Conservation (phyloP, 768 basidiomycete genomes). For the Pluteus cervinus region DNA sequence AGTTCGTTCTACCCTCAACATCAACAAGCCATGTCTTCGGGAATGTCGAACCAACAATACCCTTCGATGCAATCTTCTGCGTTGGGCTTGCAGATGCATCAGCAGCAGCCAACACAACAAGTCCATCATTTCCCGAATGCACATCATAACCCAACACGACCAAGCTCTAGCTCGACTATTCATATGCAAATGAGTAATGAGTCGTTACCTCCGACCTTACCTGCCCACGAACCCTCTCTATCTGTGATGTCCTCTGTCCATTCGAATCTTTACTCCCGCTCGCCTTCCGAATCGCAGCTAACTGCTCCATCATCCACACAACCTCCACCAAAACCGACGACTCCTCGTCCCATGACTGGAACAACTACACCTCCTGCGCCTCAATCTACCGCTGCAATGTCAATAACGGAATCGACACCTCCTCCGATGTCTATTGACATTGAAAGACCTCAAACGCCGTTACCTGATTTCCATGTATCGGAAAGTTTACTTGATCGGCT, state of each 20-base stretch:
- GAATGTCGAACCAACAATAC: no score
- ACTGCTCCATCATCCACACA: conserved; percentile 9
- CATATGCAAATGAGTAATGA: no score
- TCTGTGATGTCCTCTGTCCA: conserved; percentile 6
- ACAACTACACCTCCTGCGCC: conserved; percentile 10
- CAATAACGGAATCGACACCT: conserved; percentile 12
- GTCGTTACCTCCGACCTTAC: no score
- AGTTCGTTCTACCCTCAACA: no score
- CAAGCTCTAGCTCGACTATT: no score
- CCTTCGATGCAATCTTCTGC: no score
- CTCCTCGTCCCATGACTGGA: conserved; percentile 16
- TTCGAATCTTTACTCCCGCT: conserved; percentile 3
- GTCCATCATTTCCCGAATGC: no score
- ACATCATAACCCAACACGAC: no score
- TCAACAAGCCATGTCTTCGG: no score
- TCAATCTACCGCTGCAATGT: conserved; percentile 11
- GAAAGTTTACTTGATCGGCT: conserved; percentile 44
- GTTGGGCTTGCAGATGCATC: no score
- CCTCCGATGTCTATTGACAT: conserved; percentile 40
- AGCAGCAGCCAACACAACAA: no score
- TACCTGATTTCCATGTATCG: conserved; percentile 74
- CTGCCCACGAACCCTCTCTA: conserved; percentile 8
- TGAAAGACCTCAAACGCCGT: conserved; percentile 60
- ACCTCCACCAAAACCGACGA: conserved; percentile 10
- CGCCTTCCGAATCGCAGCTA: no score